A percentile compares a stretch with the other conserved stretches of the same genome.
Evolutionary conservation across 2,329 filamentous ascomycete genomes (phyloP).

Genomic region (Xylariaceae sp.): DNA sequence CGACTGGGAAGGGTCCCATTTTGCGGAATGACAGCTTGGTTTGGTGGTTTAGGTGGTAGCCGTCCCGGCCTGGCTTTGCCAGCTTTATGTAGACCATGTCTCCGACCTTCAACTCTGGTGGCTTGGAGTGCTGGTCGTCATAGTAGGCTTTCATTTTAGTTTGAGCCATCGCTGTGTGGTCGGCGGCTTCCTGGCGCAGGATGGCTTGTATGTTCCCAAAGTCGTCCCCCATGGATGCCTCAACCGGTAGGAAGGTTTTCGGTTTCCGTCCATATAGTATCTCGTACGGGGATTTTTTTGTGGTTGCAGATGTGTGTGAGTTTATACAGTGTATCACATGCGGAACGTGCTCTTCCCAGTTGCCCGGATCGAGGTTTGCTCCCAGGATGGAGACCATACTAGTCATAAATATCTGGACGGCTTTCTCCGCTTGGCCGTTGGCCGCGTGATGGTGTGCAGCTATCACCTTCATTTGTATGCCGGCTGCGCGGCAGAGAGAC

Average conservation of each 20-base stretch:
- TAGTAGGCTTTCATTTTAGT: not conserved
- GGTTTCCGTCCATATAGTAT: not conserved
- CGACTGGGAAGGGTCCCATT: not conserved
- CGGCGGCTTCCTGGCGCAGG: not conserved
- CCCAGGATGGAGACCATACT: not conserved
- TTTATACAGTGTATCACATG: not conserved
- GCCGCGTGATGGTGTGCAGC: not conserved
- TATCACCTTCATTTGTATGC: not conserved
- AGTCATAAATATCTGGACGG: not conserved
- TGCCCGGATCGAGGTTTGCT: not conserved
- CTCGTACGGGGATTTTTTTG: not conserved
- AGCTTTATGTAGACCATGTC: conserved; percentile 1
- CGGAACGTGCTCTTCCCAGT: not conserved
- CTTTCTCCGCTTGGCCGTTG: not conserved
- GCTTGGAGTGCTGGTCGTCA: not conserved
- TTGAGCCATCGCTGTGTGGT: not conserved
- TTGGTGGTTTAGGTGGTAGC: not conserved
- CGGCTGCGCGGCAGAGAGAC: not conserved
- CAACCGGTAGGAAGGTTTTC: not conserved
- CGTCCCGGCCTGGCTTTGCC: not conserved
- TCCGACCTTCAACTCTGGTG: not conserved
- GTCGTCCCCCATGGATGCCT: not conserved
- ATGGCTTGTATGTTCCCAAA: not conserved
- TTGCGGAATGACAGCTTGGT: not conserved
- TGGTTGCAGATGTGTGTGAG: not conserved